These are phyloP conservation scores for Starmerella vitae DNA, from an alignment of 805 yeast genomes.

Conservation along the genomic window DNA sequence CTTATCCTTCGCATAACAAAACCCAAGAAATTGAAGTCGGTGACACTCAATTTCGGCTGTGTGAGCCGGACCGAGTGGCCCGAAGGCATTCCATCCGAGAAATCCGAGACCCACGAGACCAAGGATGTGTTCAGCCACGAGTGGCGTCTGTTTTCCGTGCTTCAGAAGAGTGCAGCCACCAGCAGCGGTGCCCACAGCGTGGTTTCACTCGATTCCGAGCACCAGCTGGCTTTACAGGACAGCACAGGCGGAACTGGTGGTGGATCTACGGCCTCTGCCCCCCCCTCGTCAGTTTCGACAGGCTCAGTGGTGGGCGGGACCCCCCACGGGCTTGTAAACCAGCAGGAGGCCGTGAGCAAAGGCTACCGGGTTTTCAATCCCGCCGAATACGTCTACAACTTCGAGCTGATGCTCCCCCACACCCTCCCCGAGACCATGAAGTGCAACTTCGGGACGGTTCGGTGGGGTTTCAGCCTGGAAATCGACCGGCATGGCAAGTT, in stretches of 20 bases:
- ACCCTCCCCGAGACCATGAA: slow-evolving; percentile 66
- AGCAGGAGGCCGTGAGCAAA: slow-evolving; percentile 20
- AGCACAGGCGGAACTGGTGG: background rate
- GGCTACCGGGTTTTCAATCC: slow-evolving; percentile 48
- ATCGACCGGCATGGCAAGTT: slow-evolving; percentile 76
- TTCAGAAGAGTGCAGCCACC: slow-evolving; percentile 26
- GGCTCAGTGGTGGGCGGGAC: background rate
- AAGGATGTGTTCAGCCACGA: slow-evolving; percentile 60
- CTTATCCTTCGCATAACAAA: slow-evolving; percentile 55
- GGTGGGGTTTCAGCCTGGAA: slow-evolving; percentile 53
- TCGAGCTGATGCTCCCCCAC: slow-evolving; percentile 77
- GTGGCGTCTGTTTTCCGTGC: slow-evolving; percentile 70
- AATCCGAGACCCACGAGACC: slow-evolving; percentile 48
- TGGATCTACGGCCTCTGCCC: background rate
- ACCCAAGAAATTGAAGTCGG: slow-evolving; percentile 54
- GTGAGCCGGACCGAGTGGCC: slow-evolving; percentile 84
- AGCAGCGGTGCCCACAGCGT: slow-evolving; percentile 36
- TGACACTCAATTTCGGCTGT: slow-evolving; percentile 53
- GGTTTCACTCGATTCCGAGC: slow-evolving; percentile 19
- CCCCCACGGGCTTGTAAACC: slow-evolving; percentile 16
- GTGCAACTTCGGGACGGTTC: slow-evolving; percentile 71
- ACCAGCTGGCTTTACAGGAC: background rate
- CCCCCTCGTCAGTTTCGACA: background rate
- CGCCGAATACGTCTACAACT: slow-evolving; percentile 85
- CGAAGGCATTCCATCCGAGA: slow-evolving; percentile 91